These are phyloP conservation scores for Populus euphratica DNA, from an alignment of 345 rosid species.

Conservation along the genomic window DNA sequence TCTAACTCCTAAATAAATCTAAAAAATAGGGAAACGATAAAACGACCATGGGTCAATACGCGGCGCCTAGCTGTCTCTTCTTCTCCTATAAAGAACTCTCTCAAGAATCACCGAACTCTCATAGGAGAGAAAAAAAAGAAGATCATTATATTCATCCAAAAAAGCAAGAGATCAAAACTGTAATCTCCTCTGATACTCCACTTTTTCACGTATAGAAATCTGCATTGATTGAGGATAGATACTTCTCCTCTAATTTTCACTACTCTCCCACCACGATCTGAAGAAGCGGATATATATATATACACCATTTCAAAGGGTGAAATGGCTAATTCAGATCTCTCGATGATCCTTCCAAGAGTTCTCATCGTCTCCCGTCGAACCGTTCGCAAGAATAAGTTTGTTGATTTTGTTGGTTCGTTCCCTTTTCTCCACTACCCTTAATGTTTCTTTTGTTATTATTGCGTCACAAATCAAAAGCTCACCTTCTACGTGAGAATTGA, in stretches of 20 bases:
- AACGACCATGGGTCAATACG: neutral
- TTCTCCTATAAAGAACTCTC: neutral
- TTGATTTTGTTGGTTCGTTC: constrained; percentile 73
- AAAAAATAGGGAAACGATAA: neutral
- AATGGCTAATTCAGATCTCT: constrained; percentile 43
- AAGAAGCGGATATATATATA: too few species aligned
- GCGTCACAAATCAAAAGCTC: neutral
- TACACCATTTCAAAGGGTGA: neutral
- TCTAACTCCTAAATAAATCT: neutral
- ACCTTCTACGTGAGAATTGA: neutral
- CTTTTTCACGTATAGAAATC: neutral
- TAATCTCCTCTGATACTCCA: neutral
- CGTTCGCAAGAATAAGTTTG: constrained; percentile 84
- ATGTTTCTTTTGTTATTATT: neutral
- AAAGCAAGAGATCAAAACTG: neutral
- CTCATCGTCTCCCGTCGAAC: constrained; percentile 80
- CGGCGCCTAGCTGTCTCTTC: constrained; percentile 5
- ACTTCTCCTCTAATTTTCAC: neutral
- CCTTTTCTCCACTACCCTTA: neutral
- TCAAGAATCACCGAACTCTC: neutral
- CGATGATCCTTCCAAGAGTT: constrained; percentile 71
- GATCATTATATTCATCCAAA: neutral
- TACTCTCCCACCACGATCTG: too few species aligned
- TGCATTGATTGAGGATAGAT: neutral
- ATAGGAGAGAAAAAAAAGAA: neutral